Base-by-base conservation (phyloP, 1,139 yeast species). In the Williopsis jadinii region DNA sequence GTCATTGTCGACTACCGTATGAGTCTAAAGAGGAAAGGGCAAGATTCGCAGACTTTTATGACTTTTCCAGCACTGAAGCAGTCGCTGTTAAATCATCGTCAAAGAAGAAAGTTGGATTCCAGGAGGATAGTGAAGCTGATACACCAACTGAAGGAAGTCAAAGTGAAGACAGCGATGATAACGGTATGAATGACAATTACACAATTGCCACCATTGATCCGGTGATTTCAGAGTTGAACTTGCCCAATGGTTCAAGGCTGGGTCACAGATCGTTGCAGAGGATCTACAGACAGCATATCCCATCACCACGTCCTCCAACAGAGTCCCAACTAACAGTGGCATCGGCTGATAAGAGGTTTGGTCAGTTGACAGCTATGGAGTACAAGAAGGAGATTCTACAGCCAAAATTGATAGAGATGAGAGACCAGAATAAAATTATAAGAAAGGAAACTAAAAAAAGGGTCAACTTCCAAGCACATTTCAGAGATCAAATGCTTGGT, bases 1-100 rank as follows among this genome's bases (percentile, higher is more conserved):
- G 88, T 48, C 99, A 92, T 60, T 83, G 90, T 68, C 76, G 78
- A 59, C 74, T 92, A 43, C 97, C 98, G 0, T 94, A 86, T 61
- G 97, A 92, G 54, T 64, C 77, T 1, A 84, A 80, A 46, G 84
- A 84, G 44, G 95, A 92, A 58, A 83, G 82, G 59, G 73, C 82
- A 42, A 87, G 84, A 56, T 71, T 90, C 34, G 77, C 94, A 0
- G 84, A 82, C 40, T 92, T 82, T 57, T 92, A 92, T 59, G 97
- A 92, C 62, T 92, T 88, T 64, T 70, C 82, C 3, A 72, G 85
- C 1, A 70, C 90, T 2, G 80, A 80, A 58, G 70, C 62, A 41
- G 61, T 41, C 35, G 48, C 43, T 30, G 42, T 45, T 30, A 46
- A 48, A 55, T 37, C 53, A 3, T 60, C 48, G 11, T 40, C 52